Base-by-base conservation (phyloP, 2,329 filamentous ascomycete genomes). In the Calonectria naviculata region DNA sequence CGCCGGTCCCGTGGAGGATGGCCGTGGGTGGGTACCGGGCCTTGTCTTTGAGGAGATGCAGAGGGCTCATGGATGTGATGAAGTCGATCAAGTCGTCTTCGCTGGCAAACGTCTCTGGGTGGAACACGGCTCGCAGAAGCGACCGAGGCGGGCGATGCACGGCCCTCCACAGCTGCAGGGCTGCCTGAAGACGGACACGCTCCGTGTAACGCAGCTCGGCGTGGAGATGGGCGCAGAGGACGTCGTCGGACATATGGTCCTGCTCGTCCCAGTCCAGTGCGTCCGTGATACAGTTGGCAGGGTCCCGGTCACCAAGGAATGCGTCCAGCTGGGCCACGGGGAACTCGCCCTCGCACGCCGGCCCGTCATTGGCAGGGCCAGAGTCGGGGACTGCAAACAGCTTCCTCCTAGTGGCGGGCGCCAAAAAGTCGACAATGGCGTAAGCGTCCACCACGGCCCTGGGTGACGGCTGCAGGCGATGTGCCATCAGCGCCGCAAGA, bases 121-220 rank as follows among this genome's bases (percentile, higher is more conserved):
- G 61, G 13, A 64, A 64, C 29, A 52, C 61, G 44, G 31, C 44
- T 13, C 61, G 41, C 15, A 52, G 15, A 4, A 64, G 31, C 24
- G 31, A 49, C 24, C 61, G 46, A 12, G 44, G 61, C 6, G 61
- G 61, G 5, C 61, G 46, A 17, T 41, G 34, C 62, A 31, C 42
- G 62, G 62, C 62, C 36, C 62, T 31, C 62, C 44, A 64, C 31
- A 65, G 31, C 19, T 52, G 46, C 62, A 65, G 5, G 24, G 29
- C 61, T 5, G 61, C 61, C 31, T 64, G 46, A 15, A 64, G 61
- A 19, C 61, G 46, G 26, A 65, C 28, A 19, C 46, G 62, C 10
- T 65, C 34, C 10, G 46, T 54, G 13, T 65, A 65, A 24, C 62
- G 46, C 34, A 54, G 54, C 4, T 65, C 34, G 5, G 62, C 31